phyloP scores from a whole-genome alignment of 1,284 basidiomycete genomes.

The Ganoderma lingzhi region DNA sequence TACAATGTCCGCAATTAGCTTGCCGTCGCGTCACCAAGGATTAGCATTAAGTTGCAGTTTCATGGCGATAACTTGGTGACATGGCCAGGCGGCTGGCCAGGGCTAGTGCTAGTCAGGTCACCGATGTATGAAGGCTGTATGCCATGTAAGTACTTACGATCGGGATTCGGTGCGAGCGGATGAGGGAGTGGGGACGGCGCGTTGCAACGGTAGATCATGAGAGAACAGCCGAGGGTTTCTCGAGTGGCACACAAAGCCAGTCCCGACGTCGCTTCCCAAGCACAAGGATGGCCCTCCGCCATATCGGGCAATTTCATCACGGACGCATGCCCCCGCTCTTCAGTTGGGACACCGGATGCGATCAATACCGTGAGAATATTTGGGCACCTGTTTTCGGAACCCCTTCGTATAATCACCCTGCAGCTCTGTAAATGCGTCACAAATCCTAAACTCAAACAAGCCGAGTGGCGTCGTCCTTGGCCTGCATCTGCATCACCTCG shows the following conservation, averaged over 20 bases:
- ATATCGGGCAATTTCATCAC: background rate
- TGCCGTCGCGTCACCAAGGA: too few relatives aligned
- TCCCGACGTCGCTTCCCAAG: background rate
- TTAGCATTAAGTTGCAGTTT: background rate
- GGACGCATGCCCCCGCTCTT: background rate
- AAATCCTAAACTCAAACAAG: background rate
- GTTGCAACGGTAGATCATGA: constrained; percentile 1
- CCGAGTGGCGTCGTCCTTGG: background rate
- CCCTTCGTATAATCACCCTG: constrained; percentile 10
- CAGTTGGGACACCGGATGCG: background rate
- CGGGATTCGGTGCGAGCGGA: background rate
- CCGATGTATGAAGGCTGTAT: background rate
- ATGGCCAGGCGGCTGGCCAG: background rate
- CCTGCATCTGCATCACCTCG: background rate
- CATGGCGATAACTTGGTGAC: background rate
- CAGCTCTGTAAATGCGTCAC: background rate
- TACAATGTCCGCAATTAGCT: background rate
- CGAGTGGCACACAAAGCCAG: background rate
- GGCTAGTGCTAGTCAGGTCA: background rate
- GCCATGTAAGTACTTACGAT: background rate
- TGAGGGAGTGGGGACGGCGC: background rate
- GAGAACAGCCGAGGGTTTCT: background rate
- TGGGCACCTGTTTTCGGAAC: background rate
- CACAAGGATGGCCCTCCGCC: background rate
- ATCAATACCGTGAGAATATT: background rate